These are phyloP conservation scores for Rossbeevera mucosa DNA, from an alignment of 768 basidiomycete genomes.

Conservation along the genomic window DNA sequence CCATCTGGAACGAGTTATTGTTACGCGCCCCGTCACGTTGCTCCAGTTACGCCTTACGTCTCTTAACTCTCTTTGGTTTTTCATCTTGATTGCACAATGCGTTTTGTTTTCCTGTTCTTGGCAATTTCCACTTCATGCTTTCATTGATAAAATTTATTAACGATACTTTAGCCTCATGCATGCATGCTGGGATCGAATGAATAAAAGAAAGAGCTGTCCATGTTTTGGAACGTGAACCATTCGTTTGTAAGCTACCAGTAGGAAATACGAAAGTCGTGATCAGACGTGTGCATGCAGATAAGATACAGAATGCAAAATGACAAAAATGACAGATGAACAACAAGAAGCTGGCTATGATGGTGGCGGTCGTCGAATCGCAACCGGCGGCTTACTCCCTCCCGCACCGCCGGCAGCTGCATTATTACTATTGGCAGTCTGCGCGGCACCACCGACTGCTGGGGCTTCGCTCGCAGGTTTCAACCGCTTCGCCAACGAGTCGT, in stretches of 20 bases:
- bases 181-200: not conserved
- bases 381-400: constrained; percentile 31
- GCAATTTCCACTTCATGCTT: not conserved
- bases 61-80: constrained; percentile 7
- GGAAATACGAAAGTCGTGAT: not conserved
- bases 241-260: not conserved
- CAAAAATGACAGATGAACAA: not conserved
- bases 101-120: not conserved
- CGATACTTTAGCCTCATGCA: not conserved
- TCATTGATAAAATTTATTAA: not conserved
- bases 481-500: constrained; percentile 64
- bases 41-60: not conserved
- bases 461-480: constrained; percentile 47
- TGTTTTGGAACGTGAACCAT: not conserved
- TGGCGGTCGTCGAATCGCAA: constrained; percentile 32
- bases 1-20: constrained; percentile 14
- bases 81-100: constrained; percentile 4
- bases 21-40: constrained; percentile 21
- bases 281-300: not conserved
- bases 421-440: not conserved
- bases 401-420: not conserved
- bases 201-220: not conserved
- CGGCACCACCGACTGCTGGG: not conserved
- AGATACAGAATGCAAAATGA: not conserved
- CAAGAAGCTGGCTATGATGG: constrained; percentile 5